A percentile compares a stretch with the other conserved stretches of the same genome.
phyloP scores from a whole-genome alignment of 768 basidiomycete genomes.

The Boletus sp. region DNA sequence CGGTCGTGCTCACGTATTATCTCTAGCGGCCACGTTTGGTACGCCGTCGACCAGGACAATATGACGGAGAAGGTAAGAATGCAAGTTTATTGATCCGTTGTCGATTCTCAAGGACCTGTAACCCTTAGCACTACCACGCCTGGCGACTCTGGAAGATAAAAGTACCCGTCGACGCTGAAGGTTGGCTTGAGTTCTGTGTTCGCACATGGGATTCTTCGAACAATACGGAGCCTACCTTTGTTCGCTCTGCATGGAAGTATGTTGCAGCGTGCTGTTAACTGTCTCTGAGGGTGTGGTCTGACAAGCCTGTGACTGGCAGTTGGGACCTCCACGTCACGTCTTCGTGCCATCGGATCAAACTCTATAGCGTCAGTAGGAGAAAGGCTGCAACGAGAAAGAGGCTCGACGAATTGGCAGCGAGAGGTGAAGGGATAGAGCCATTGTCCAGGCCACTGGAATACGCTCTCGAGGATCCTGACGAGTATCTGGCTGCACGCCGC shows the following conservation, averaged over 20 bases:
- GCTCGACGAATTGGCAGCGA: conserved; percentile 37
- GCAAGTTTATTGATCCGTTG: not conserved
- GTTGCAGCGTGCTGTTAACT: conserved; percentile 11
- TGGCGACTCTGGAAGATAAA: conserved; percentile 54
- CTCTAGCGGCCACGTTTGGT: conserved; percentile 15
- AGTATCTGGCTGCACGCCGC: conserved; percentile 1
- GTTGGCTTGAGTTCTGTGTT: conserved; percentile 55
- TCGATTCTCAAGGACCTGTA: not conserved
- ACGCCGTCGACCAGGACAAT: conserved; percentile 11
- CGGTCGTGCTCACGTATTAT: not conserved
- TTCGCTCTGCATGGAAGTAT: conserved; percentile 54
- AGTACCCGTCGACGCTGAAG: conserved; percentile 51
- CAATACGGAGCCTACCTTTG: conserved; percentile 54
- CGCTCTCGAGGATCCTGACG: conserved; percentile 5
- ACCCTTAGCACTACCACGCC: conserved; percentile 47
- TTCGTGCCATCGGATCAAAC: conserved; percentile 50
- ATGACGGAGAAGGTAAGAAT: conserved; percentile 16
- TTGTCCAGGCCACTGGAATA: conserved; percentile 10
- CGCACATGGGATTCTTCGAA: conserved; percentile 57
- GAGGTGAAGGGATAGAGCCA: conserved; percentile 31
- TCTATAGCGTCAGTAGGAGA: conserved; percentile 49
- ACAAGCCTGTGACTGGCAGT: conserved; percentile 21
- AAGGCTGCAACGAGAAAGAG: conserved; percentile 42
- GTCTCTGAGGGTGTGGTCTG: not conserved
- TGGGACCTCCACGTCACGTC: conserved; percentile 55